Evolutionary conservation across 2,329 filamentous ascomycete genomes (phyloP), one percentile per base, ranked within the genome.

Genomic region (Paecilomyces variotii): DNA sequence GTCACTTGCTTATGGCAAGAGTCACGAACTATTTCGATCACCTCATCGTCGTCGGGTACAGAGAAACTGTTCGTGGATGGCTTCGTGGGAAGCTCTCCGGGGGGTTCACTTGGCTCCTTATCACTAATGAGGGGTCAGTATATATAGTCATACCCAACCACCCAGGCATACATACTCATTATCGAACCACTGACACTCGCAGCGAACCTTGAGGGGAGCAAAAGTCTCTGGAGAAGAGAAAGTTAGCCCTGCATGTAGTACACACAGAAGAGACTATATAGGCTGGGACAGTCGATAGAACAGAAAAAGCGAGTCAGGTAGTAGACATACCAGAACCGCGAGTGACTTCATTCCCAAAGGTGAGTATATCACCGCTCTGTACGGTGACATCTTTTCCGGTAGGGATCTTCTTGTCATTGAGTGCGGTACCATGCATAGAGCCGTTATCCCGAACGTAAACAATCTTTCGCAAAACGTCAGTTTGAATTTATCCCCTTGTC

Each of bases 401-500:
- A 3, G 65, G 58, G 27, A 84, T 66, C 45, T 73, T 76, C 45
- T 62, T 64, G 35, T 76, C 75, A 63, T 86, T 84, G 54, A 87
- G 62, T 59, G 71, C 79, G 19, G 84, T 87, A 30, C 85, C 85
- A 67, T 87, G 85, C 78, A 85, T 85, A 7, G 84, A 87, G 34
- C 77, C 78, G 19, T 74, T 73, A 65, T 87, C 85, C 59, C 71
- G 74, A 60, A 87, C 74, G 56, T 74, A 79, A 53, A 85, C 70
- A 53, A 65, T 60, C 74, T 76, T 67, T 63, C 56, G 11, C 30
- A 57, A 50, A 54, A 19, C 19, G 34, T 70, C 55, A 70, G 60
- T 26, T 52, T 27, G 10, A 12, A 54, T 32, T 24, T n/a, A 24
- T 12, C 24, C 51, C 28, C 54, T 12, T 25, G 9, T 9, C 6